Base-by-base conservation (phyloP, 2,329 filamentous ascomycete species). In the Apiospora rasikravindrae region DNA sequence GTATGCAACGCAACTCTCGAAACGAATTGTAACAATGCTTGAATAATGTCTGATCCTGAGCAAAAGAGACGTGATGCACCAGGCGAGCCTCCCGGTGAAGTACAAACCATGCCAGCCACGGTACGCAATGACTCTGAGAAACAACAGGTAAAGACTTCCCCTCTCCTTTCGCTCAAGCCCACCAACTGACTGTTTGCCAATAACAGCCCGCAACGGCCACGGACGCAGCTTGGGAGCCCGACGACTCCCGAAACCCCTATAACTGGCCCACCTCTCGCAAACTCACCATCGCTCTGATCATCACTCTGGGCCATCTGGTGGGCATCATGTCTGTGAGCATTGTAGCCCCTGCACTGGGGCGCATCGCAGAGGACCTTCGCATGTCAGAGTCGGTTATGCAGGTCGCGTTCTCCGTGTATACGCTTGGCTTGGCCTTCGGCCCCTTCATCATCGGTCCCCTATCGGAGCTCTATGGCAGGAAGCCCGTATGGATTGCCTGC, bases 381-480 rank as follows among this genome's bases (percentile, higher is more conserved):
- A 89, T 91, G 77, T 84, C 76, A 6, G 78, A 82, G 7, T 79
- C 80, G 47, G 82, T 88, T 74, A 81, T 88, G 2, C 83, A 84
- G 51, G 82, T 91, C 77, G 77, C 83, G 0, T 73, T 86, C n/a
- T 86, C 86, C 5, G 83, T 87, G 51, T 88, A 87, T 73, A 80
- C 88, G 11, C 80, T 88, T 8, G 86, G 84, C 11, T 87, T 85
- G 74, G 84, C 84, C 10, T 77, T 88, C 24, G 86, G 84, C 0
- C 86, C 85, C 3, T 80, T 87, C 22, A 81, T 87, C 71, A 77
- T 86, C 7, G 86, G 83, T 0, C 87, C 85, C 0, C 73, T 87
- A 1, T 87, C 84, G 1, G 87, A 88, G 74, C 82, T 88, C 5
- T 88, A 85, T 72, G 87, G 87, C 10, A 82, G 87, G 51, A 83